These are phyloP conservation scores for Aquilaria malaccensis DNA, from an alignment of 345 rosid genomes.

Conservation along the genomic window DNA sequence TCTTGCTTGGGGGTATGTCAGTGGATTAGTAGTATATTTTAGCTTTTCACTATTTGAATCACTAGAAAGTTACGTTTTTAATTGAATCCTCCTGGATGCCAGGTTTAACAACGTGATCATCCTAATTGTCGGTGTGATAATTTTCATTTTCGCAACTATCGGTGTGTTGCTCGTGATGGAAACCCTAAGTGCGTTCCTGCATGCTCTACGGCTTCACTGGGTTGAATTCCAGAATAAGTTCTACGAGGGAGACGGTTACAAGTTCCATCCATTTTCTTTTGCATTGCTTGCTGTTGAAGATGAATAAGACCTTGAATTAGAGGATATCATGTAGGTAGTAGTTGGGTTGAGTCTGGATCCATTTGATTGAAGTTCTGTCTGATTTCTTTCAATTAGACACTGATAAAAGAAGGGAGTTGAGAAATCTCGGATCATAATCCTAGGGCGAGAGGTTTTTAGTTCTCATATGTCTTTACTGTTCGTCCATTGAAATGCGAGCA, in stretches of 20 bases:
- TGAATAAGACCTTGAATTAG: conserved; percentile 24
- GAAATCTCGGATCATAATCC: too few species aligned
- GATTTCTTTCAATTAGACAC: too few species aligned
- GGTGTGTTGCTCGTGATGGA: conserved; percentile 97
- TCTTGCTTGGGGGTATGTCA: conserved; percentile 78
- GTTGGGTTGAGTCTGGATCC: too few species aligned
- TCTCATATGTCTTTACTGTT: too few species aligned
- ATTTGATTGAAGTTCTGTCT: too few species aligned
- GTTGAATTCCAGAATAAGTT: conserved; percentile 96
- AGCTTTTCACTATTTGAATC: too few species aligned
- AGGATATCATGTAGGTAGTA: too few species aligned
- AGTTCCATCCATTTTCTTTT: conserved; percentile 77
- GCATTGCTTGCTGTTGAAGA: conserved; percentile 41
- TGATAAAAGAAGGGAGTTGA: too few species aligned
- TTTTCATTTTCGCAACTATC: conserved; percentile 81
- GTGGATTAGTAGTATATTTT: too few species aligned
- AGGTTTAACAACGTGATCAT: conserved; percentile 79
- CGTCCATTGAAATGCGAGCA: conserved; percentile 1
- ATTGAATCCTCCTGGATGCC: background rate
- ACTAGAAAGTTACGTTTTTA: background rate
- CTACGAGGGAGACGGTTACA: conserved; percentile 96
- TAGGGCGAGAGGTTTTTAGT: too few species aligned
- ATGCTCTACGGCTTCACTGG: conserved; percentile 97
- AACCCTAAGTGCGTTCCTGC: conserved; percentile 95
- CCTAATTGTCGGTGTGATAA: conserved; percentile 52